Base-by-base conservation (phyloP, 106 monocot species). In the Gastrodia elata region DNA sequence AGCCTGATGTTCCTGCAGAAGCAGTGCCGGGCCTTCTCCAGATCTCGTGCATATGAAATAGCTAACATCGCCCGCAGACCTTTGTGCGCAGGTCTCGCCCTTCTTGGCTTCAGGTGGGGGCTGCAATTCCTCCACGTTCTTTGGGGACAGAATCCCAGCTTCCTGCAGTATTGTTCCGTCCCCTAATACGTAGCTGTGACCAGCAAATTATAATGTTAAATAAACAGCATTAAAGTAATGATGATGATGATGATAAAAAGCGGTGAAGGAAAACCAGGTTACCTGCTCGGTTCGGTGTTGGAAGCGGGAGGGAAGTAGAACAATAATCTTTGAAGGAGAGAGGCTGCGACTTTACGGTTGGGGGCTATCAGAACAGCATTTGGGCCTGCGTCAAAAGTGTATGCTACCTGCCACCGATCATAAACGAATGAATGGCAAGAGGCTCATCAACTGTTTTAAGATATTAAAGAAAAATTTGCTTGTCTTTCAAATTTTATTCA, bases 321-420 rank as follows among this genome's bases (percentile, higher is more conserved):
- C 27, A 98, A 75, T 24, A 98, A 80, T 57, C 93, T 88, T 75
- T 88, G 86, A 68, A 98, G 87, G 15, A 98, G 76, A 80, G 70
- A 77, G 24, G 68, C 27, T 25, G 93, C 93, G 48, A 48, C 56
- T 78, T 91, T 83, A 33, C 83, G 34, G 68, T 91, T 93, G 8
- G 59, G 80, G 67, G 90, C 86, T 39, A 97, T 88, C 65, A 97
- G 8, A 65, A 97, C 97, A 40, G 93, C 97, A 82, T 98, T 93
- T 35, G 97, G 97, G 4, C 93, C 93, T 0, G 97, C 97, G 82
- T 98, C 97, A 69, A 93, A 98, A 6, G 97, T 98, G 76, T 90
- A 93, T 0, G 88, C 92, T 16, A 85, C 97, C 97, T 93, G 81
- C 33, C 27, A 80, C 61, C 48, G 52, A 22, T n/a, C n/a, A n/a